Evolutionary conservation across 768 basidiomycete genomes (phyloP).

Genomic region (Tricholoma sp.): DNA sequence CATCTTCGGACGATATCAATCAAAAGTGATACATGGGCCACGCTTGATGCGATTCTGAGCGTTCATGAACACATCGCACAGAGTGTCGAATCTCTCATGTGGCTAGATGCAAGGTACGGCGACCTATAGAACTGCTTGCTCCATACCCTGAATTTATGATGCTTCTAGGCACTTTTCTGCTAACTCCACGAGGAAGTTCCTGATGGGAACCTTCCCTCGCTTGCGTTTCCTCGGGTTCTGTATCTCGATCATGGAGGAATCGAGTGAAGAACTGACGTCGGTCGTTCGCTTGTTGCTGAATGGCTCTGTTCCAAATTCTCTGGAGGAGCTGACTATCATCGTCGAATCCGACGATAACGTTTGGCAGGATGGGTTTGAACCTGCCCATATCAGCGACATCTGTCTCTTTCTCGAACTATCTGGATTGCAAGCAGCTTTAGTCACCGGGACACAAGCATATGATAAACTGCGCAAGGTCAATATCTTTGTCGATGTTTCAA

Average conservation of each 20-base stretch:
- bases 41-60: neutral
- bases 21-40: neutral
- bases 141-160: neutral
- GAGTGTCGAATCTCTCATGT: neutral
- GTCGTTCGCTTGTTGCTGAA: neutral
- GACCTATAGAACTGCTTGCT: neutral
- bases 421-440: neutral
- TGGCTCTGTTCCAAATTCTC: neutral
- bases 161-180: neutral
- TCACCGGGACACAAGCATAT: neutral
- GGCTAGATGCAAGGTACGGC: neutral
- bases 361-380: neutral
- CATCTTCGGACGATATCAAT: neutral
- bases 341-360: neutral
- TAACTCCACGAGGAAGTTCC: neutral
- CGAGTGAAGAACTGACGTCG: neutral
- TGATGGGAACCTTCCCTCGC: neutral
- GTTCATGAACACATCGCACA: neutral
- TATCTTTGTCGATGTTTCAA: neutral
- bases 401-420: neutral
- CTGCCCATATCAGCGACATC: neutral
- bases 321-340: neutral
- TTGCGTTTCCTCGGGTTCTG: neutral
- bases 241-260: neutral
- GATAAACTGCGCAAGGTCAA: neutral